phyloP scores from a whole-genome alignment of 2,329 filamentous ascomycete genomes.

The Mycosphaerella sp. region DNA sequence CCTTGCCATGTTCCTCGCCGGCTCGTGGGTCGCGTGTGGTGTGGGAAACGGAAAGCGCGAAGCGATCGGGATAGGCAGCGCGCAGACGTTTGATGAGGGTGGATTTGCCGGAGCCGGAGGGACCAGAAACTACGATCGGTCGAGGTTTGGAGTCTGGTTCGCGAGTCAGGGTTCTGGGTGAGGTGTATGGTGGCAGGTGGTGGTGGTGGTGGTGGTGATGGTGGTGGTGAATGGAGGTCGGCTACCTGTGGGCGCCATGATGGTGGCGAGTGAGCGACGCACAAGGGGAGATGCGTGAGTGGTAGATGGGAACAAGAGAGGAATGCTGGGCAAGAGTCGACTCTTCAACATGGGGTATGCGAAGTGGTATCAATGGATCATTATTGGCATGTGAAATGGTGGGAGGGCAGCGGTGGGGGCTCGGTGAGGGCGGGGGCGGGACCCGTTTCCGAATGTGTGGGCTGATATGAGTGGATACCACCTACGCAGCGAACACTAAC shows the following conservation, averaged over 20 bases:
- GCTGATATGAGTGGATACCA: background rate
- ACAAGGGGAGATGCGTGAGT: background rate
- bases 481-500: no score
- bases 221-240: background rate
- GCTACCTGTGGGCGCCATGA: slow-evolving; percentile 19
- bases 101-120: slow-evolving; percentile 73
- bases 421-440: background rate
- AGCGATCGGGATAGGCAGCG: slow-evolving; percentile 57
- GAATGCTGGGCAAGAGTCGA: background rate
- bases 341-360: background rate
- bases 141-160: slow-evolving; percentile 32
- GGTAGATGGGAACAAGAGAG: background rate
- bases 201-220: background rate
- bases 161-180: slow-evolving; percentile 6
- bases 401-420: background rate
- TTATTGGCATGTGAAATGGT: background rate
- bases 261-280: slow-evolving; percentile 11
- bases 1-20: slow-evolving; percentile 66
- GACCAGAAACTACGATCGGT: slow-evolving; percentile 72
- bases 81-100: slow-evolving; percentile 71
- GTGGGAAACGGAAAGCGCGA: slow-evolving; percentile 57
- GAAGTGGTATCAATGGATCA: no score
- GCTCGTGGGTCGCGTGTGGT: slow-evolving; percentile 72
- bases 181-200: background rate
- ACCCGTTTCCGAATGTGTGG: no score